Evolutionary conservation across 139 green algal species (phyloP).

Genomic region (Volvox reticuliferus): DNA sequence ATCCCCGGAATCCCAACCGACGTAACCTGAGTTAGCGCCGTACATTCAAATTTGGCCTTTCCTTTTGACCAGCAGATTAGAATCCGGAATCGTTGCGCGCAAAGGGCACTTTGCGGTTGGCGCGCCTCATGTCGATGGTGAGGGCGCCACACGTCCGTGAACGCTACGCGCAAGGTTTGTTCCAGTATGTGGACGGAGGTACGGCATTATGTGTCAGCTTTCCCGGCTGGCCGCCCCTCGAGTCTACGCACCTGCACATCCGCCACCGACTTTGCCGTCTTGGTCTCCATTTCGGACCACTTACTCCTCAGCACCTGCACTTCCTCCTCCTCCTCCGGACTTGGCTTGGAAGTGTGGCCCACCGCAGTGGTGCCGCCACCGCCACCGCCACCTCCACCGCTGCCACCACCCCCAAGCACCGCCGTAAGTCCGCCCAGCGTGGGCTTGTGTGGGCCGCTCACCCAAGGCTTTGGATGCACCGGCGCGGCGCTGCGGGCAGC

Average conservation of each 20-base stretch:
- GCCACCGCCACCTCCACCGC: not conserved
- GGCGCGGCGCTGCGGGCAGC: not conserved
- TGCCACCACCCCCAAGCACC: not conserved
- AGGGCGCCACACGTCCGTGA: no score
- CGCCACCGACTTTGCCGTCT: not conserved
- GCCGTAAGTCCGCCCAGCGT: not conserved
- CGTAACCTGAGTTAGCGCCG: no score
- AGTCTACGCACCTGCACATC: slow-evolving; percentile 23
- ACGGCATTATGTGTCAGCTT: no score
- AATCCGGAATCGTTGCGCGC: no score
- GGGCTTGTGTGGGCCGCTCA: not conserved
- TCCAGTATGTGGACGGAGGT: no score
- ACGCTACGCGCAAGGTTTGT: no score
- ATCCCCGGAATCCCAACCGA: no score
- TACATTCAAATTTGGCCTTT: no score
- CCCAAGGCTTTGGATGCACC: slow-evolving; percentile 24
- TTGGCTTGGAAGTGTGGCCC: not conserved
- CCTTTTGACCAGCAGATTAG: no score
- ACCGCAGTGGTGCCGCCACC: not conserved
- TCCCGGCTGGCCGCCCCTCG: no score
- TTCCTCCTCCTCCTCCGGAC: slow-evolving; percentile 34
- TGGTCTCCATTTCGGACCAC: slow-evolving; percentile 32
- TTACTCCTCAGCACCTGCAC: slow-evolving; percentile 44
- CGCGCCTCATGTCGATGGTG: no score
- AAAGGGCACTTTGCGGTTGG: no score